Conservation (phyloP, 1,284 basidiomycete genomes). For the Austroboletus niveus region DNA sequence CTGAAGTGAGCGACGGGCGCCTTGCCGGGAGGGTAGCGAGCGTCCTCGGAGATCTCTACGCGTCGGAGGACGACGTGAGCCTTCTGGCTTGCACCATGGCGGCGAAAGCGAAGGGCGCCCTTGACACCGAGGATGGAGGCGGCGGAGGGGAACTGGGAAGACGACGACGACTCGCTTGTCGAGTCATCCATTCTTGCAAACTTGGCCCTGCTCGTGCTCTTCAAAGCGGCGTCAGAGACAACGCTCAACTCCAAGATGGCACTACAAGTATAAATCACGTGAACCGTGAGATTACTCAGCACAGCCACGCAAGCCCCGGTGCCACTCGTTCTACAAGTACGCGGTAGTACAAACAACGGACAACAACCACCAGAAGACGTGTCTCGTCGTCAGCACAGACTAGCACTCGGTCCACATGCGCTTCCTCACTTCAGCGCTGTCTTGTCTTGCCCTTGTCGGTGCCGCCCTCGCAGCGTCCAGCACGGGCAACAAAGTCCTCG, state of each 20-base stretch:
- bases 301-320: neutral
- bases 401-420: conserved; percentile 14
- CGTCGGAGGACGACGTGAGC: conserved; percentile 58
- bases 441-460: conserved; percentile 32
- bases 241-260: neutral
- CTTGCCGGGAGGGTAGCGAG: conserved; percentile 38
- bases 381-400: too few species aligned
- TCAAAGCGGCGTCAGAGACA: neutral
- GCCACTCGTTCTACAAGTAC: too few species aligned
- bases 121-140: conserved; percentile 54
- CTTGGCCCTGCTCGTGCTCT: conserved; percentile 8
- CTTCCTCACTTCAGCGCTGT: conserved; percentile 20
- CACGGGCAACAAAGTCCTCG: conserved; percentile 79
- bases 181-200: conserved; percentile 31
- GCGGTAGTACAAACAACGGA: conserved; percentile 11
- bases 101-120: conserved; percentile 52
- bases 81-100: conserved; percentile 57
- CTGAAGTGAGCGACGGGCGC: conserved; percentile 49
- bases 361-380: conserved; percentile 11
- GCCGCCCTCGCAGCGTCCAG: conserved; percentile 67
- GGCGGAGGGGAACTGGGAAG: conserved; percentile 25
- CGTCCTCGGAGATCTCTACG: conserved; percentile 46
- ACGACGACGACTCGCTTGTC: conserved; percentile 23
- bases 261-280: conserved; percentile 15
- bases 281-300: conserved; percentile 12